Base-by-base conservation (phyloP, 73 alveolate genomes). In the Paramecium sonneborni region DNA sequence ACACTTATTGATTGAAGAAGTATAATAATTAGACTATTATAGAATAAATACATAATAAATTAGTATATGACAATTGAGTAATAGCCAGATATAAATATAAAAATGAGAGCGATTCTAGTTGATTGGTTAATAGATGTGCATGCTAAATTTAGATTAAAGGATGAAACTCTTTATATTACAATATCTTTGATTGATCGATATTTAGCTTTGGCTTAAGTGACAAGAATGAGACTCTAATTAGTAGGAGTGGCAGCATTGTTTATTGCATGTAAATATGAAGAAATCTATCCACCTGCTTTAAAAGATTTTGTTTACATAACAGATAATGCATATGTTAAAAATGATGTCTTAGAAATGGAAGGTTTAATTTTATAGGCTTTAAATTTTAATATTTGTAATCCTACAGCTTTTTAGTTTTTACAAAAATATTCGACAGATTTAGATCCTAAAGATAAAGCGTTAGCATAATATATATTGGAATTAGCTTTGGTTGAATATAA, bases 231-330 rank as follows among this genome's bases (percentile, higher is more conserved):
- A 52, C 92, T 96, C 20, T 93, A 96, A 58, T 92, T 96, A 28
- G 95, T 95, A 1, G 99, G 99, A n/a, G 97, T 96, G 14, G 94
- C 97, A 15, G 95, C 97, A 11, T 85, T 96, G 95, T 92, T 96
- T 79, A 95, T 96, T 20, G 99, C 99, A 11, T 90, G 96, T 18
- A 96, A 96, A 58, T 96, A 96, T 82, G 99, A 96, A 74, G 99
- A 96, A 68, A 96, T 96, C 76, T 96, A 96, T 62, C 93, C 98
- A n/a, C 98, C 98, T 43, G 97, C 92, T 68, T 92, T 96, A 26
- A 95, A 93, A 56, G 99, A 96, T 82, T 96, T 95, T 58, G 97
- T 93, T n/a, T 94, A 96, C 79, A 92, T 95, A 11, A 95, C 97
- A 35, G 97, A 96, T 58, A 92, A 93, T 55, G 96, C 98, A 44